Percentiles rank a stretch among this genome's conserved stretches.
These are phyloP conservation scores for Tulasnella sp. DNA, from an alignment of 768 basidiomycete genomes.

Conservation along the genomic window DNA sequence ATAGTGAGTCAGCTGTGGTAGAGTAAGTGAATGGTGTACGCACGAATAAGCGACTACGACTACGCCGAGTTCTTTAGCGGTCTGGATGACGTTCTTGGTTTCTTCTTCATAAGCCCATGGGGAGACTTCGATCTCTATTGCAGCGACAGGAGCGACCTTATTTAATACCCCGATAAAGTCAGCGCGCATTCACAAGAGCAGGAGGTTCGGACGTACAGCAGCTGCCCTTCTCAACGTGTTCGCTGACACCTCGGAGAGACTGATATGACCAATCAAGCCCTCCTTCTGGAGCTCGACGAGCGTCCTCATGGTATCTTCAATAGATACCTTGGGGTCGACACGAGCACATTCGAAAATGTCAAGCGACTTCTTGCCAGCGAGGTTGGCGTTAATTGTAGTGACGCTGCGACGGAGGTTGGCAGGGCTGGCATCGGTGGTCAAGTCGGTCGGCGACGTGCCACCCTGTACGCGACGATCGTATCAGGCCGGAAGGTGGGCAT, in stretches of 20 bases:
- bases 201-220: constrained; percentile 25
- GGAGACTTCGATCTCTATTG: constrained; percentile 57
- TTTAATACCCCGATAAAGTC: background rate
- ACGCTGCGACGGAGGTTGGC: constrained; percentile 12
- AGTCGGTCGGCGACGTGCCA: background rate
- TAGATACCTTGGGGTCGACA: constrained; percentile 32
- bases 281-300: constrained; percentile 39
- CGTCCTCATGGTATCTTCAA: constrained; percentile 32
- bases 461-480: constrained; percentile 4
- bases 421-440: constrained; percentile 3
- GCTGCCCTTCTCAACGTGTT: constrained; percentile 23
- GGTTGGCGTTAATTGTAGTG: constrained; percentile 4
- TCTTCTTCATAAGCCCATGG: constrained; percentile 46
- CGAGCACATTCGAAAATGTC: constrained; percentile 49
- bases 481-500: background rate
- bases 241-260: background rate
- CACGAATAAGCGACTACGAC: constrained; percentile 50
- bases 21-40: constrained; percentile 15
- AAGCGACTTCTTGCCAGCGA: constrained; percentile 26
- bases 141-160: constrained; percentile 42
- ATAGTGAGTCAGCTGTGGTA: constrained; percentile 8
- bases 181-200: background rate
- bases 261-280: constrained; percentile 35
- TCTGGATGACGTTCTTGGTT: constrained; percentile 41
- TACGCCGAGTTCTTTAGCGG: constrained; percentile 43